Evolutionary conservation across 208 protist genomes (phyloP), one percentile per base, ranked within the genome.

Genomic region (Trypanosoma rangeli): DNA sequence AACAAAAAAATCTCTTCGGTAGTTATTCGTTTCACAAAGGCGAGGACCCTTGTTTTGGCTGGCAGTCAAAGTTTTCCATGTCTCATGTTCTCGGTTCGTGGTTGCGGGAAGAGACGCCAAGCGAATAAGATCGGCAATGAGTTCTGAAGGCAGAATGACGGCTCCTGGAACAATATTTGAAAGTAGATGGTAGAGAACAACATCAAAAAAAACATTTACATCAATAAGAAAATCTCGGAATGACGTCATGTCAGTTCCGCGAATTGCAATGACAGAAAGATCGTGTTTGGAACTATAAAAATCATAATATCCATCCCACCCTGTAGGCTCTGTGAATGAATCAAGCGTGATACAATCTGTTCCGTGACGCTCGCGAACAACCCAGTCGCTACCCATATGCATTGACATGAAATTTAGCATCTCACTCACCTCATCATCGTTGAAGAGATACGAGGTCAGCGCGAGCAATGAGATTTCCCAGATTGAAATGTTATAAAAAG

Each of bases 171-270:
- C 72, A 59, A 84, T 57, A 67, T 71, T 80, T 24, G 86, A 82
- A 22, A 89, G 55, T 37, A 90, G n/a, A 72, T 93, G 85, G 68
- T 91, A 92, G 7, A 95, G 70, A 65, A 85, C 74, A 35, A 80
- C 72, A 68, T 93, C 87, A 64, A 90, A 88, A 70, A 85, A 95
- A 26, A 95, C 55, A 75, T 89, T 88, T 20, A 92, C 78, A 68
- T 95, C 84, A 65, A 84, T 83, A 22, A 95, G 71, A 42, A 92
- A 80, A 79, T 95, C 89, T 5, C 61, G 74, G 60, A 90, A 84
- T 39, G 82, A 88, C 49, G 80, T 89, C 61, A 90, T 64, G 68
- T 93, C 86, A 9, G 86, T 95, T 64, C 89, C 86, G 48, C 89
- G 84, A 29, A 95, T 57, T 28, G 85, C 48, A 57, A 95, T 78